phyloP scores from a whole-genome alignment of 2,329 filamentous ascomycete species.

The Trichoderma breve region DNA sequence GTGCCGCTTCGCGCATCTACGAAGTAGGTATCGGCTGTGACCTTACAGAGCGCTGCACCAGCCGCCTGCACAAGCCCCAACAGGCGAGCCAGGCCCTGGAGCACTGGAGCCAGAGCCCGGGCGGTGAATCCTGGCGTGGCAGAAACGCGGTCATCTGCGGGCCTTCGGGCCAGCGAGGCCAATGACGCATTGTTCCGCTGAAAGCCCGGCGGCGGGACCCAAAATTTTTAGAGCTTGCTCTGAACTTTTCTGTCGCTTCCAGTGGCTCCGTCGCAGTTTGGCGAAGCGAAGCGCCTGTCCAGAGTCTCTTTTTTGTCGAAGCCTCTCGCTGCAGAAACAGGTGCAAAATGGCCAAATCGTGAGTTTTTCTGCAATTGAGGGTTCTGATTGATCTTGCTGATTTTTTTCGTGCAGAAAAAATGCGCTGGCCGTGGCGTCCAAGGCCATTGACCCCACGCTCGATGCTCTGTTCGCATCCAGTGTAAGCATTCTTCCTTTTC shows the following conservation, averaged over 20 bases:
- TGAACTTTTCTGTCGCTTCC: slow-evolving; percentile 17
- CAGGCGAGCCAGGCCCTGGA: slow-evolving; percentile 14
- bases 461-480: slow-evolving; percentile 70
- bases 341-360: slow-evolving; percentile 28
- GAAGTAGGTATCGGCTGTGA: slow-evolving; percentile 10
- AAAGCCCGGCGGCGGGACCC: slow-evolving; percentile 24
- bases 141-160: slow-evolving; percentile 30
- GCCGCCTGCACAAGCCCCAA: slow-evolving; percentile 2
- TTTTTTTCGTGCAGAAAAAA: slow-evolving; percentile 34
- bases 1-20: slow-evolving; percentile 21
- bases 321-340: not conserved
- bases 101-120: slow-evolving; percentile 27
- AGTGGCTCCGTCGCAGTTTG: slow-evolving; percentile 18
- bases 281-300: slow-evolving; percentile 11
- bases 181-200: slow-evolving; percentile 35
- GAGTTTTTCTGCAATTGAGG: slow-evolving; percentile 15
- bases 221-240: slow-evolving; percentile 20
- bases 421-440: slow-evolving; percentile 44
- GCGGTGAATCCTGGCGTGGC: slow-evolving; percentile 35
- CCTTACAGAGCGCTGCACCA: slow-evolving; percentile 14
- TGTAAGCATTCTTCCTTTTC: slow-evolving; percentile 49
- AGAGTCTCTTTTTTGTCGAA: not conserved
- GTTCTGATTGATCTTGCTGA: slow-evolving; percentile 21
- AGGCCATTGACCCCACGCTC: slow-evolving; percentile 65
- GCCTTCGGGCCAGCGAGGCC: slow-evolving; percentile 22